Conservation (phyloP, 2,329 filamentous ascomycete genomes). For the Ophiosphaerella narmari region DNA sequence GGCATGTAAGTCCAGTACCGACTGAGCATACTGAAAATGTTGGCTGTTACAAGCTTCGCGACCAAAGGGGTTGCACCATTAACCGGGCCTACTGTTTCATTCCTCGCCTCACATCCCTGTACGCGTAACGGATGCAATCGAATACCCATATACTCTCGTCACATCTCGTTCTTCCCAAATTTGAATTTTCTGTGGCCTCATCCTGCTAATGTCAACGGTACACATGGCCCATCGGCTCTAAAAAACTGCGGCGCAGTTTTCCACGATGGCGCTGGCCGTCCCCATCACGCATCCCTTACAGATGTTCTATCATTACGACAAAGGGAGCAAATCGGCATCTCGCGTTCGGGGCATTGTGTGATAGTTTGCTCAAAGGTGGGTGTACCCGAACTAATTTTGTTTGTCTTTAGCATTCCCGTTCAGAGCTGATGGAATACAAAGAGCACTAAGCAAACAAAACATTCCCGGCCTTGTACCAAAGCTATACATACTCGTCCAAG, state of each 20-base stretch:
- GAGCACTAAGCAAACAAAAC: slow-evolving; percentile 9
- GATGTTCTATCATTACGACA: slow-evolving; percentile 28
- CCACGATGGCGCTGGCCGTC: slow-evolving; percentile 34
- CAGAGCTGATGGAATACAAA: slow-evolving; percentile 3
- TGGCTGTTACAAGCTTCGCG: slow-evolving; percentile 23
- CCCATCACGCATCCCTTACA: slow-evolving; percentile 24
- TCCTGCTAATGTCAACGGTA: not conserved
- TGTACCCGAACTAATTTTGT: slow-evolving; percentile 1
- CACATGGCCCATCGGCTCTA: slow-evolving; percentile 24
- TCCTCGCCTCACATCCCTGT: slow-evolving; percentile 21
- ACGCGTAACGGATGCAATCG: slow-evolving; percentile 15
- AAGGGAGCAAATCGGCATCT: slow-evolving; percentile 22
- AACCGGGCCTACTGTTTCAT: slow-evolving; percentile 37
- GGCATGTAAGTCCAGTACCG: slow-evolving; percentile 6
- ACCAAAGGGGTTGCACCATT: slow-evolving; percentile 39
- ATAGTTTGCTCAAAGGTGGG: slow-evolving; percentile 8
- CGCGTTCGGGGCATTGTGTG: slow-evolving; percentile 10
- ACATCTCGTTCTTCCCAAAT: slow-evolving; percentile 10
- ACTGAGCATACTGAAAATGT: slow-evolving; percentile 9
- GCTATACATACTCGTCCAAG: slow-evolving; percentile 6
- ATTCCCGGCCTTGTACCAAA: slow-evolving; percentile 4
- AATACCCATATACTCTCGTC: slow-evolving; percentile 27
- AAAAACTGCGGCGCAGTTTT: slow-evolving; percentile 26
- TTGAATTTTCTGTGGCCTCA: slow-evolving; percentile 4
- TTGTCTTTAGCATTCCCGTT: slow-evolving; percentile 2